A percentile compares a stretch with the other conserved stretches of the same genome.
Evolutionary conservation across 768 basidiomycete species (phyloP).

Genomic region (Russula sp.): DNA sequence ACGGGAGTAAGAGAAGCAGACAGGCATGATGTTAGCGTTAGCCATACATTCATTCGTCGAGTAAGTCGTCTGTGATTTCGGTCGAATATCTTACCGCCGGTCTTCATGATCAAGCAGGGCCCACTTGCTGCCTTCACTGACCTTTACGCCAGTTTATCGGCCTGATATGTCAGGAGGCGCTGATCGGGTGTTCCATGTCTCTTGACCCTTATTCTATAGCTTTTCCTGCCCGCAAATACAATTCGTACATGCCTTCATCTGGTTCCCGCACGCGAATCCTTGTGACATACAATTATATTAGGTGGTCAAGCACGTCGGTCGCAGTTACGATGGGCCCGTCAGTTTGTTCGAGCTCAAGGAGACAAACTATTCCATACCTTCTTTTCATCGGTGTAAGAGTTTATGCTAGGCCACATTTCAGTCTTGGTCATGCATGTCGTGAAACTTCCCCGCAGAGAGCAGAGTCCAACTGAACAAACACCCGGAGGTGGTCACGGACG

Average conservation of each 20-base stretch:
- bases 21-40: neutral
- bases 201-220: neutral
- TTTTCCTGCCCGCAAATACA: neutral
- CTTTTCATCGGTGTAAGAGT: constrained; percentile 48
- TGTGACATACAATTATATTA: neutral
- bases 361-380: constrained; percentile 37
- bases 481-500: too few relatives aligned
- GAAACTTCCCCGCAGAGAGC: too few relatives aligned
- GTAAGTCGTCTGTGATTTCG: too few relatives aligned
- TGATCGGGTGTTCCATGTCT: neutral
- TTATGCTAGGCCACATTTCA: neutral
- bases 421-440: neutral
- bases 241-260: neutral
- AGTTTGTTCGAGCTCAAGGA: too few relatives aligned
- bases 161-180: neutral
- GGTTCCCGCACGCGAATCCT: neutral
- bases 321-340: neutral
- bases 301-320: neutral
- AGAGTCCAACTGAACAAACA: too few relatives aligned
- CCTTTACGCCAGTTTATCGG: too few relatives aligned
- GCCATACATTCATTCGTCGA: too few relatives aligned
- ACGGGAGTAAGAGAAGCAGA: neutral
- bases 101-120: neutral
- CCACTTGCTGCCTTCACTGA: neutral
- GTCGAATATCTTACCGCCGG: neutral